phyloP scores from a whole-genome alignment of 2,329 filamentous ascomycete genomes.

The Fusarium fujikuroi region DNA sequence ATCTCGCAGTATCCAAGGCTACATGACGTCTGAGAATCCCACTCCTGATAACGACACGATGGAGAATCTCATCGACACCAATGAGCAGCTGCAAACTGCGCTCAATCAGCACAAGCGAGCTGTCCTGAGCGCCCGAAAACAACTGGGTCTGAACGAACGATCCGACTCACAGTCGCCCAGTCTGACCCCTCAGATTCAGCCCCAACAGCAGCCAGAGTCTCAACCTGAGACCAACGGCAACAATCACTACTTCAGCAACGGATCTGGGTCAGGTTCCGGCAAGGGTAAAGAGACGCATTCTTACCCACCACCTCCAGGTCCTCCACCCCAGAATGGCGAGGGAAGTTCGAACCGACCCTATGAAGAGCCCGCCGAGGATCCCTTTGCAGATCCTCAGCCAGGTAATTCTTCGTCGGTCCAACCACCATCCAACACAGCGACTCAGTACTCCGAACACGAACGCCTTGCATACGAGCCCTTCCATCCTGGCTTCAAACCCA shows the following conservation, averaged over 20 bases:
- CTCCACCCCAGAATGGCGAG: constrained; percentile 43
- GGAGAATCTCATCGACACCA: constrained; percentile 91
- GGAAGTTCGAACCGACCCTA: constrained; percentile 37
- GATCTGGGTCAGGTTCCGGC: constrained; percentile 29
- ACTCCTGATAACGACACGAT: constrained; percentile 92
- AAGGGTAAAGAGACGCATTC: constrained; percentile 51
- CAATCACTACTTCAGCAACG: constrained; percentile 33
- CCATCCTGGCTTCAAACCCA: constrained; percentile 50
- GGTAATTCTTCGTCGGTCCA: constrained; percentile 30
- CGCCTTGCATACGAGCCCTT: constrained; percentile 52
- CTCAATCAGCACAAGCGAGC: constrained; percentile 87
- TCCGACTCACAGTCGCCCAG: constrained; percentile 45
- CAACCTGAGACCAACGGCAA: constrained; percentile 46
- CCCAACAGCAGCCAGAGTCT: constrained; percentile 21
- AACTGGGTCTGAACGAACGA: constrained; percentile 54
- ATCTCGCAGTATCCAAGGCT: constrained; percentile 82
- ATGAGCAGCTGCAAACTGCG: constrained; percentile 87
- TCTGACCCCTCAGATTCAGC: constrained; percentile 37
- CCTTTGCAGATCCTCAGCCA: constrained; percentile 50
- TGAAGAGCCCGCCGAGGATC: constrained; percentile 39
- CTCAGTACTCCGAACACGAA: constrained; percentile 34
- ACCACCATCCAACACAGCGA: constrained; percentile 20
- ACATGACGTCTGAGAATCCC: constrained; percentile 83
- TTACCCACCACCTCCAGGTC: constrained; percentile 42
- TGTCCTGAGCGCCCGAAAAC: constrained; percentile 71